Evolutionary conservation across 2,329 filamentous ascomycete species (phyloP), one percentile per base, ranked within the genome.

Genomic region (Ophiosphaerella narmari): DNA sequence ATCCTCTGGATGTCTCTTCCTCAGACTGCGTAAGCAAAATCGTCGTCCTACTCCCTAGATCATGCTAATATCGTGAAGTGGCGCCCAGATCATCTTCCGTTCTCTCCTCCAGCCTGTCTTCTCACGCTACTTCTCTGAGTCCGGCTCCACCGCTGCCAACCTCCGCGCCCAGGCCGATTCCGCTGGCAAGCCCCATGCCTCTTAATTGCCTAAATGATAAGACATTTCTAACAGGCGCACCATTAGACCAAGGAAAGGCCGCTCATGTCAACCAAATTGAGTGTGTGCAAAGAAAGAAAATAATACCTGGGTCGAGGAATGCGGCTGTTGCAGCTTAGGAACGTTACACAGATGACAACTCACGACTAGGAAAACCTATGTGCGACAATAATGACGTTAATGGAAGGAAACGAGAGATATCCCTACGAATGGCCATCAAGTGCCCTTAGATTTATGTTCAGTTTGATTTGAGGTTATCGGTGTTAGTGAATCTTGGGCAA

Each of bases 1-100:
- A 84, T 97, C 68, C 87, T 99, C 75, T 99, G 94, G 94, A 91
- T 99, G 80, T 87, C 93, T 66, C 91, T 99, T 70, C 94, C 94
- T 75, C 84, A 90, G 77, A 97, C 95, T 82, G 82, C 82, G 93
- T 97, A 87, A 74, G 88, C 26, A 29, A 29, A 29, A 80, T 37
- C 36, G n/a, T 23, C 44, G 38, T 14, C 23, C 23, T 18, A 29
- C 23, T 31, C 3, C 16, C 13, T 4, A 14, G 13, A 45, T 29
- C 23, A 39, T 34, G 18, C 57, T 60, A 40, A 66, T 50, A 52
- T 8, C 14, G 12, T 60, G 42, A 59, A 97, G 94, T 74, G 94
- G 94, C 74, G 93, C 94, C 70, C 91, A 97, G 77, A 79, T 97
- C 72, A 83, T 99, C 80, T 99, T 97, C 90, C 89, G 90, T 77